phyloP scores from a whole-genome alignment of 2,329 filamentous ascomycete species.

The Aspergillus vadensis region DNA sequence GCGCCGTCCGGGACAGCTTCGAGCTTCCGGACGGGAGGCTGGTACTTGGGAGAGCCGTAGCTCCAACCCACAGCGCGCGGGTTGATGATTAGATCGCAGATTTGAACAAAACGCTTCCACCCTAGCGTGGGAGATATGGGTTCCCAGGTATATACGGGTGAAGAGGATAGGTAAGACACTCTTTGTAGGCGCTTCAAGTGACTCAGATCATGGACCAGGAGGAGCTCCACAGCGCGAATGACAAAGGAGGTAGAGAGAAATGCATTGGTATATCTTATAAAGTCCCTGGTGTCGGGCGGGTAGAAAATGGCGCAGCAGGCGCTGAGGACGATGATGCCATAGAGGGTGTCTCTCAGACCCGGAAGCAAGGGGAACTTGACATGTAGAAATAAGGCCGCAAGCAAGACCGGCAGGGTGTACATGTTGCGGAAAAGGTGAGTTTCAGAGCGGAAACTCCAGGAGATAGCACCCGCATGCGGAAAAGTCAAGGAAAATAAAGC shows the following conservation, averaged over 20 bases:
- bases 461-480: background rate
- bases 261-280: conserved; percentile 20
- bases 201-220: conserved; percentile 12
- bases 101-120: conserved; percentile 8
- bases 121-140: conserved; percentile 12
- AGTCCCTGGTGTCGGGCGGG: conserved; percentile 9
- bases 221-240: conserved; percentile 20
- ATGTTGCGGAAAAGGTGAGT: background rate
- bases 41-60: conserved; percentile 15
- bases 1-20: background rate
- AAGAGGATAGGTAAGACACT: background rate
- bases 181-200: conserved; percentile 13
- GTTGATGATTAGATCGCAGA: conserved; percentile 17
- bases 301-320: conserved; percentile 15
- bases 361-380: conserved; percentile 2
- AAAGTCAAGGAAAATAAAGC: background rate
- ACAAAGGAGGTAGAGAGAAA: conserved; percentile 18
- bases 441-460: background rate
- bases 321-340: conserved; percentile 10
- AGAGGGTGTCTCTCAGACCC: background rate
- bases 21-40: conserved; percentile 4
- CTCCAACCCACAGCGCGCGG: conserved; percentile 23
- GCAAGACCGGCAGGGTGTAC: conserved; percentile 1
- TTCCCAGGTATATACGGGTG: conserved; percentile 16
- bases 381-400: conserved; percentile 5